Evolutionary conservation across 2,329 filamentous ascomycete species (phyloP).

Genomic region (Penicillium sp.): DNA sequence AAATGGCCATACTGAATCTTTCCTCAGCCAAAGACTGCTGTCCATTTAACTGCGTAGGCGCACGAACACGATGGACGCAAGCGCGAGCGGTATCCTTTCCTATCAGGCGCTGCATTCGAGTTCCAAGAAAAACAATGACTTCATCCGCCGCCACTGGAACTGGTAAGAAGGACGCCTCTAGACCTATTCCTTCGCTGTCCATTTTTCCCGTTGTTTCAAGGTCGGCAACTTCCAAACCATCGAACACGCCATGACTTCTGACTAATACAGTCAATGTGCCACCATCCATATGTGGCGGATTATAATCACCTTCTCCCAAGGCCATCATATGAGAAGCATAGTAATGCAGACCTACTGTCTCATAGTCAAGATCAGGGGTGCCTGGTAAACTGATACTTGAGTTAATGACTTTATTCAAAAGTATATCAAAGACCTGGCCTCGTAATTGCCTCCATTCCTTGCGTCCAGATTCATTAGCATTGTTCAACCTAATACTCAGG

Average conservation of each 20-base stretch:
- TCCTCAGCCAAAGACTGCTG: neutral
- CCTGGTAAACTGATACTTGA: slow-evolving; percentile 5
- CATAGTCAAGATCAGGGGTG: slow-evolving; percentile 6
- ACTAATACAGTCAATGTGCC: slow-evolving; percentile 13
- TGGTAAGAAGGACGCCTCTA: slow-evolving; percentile 9
- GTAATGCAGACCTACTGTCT: slow-evolving; percentile 9
- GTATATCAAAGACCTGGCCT: neutral
- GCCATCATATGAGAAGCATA: slow-evolving; percentile 1
- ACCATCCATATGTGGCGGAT: slow-evolving; percentile 13
- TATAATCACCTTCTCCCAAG: neutral
- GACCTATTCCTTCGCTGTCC: slow-evolving; percentile 8
- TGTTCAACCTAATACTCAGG: too few species aligned
- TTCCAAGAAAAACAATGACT: slow-evolving; percentile 11
- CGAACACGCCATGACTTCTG: neutral
- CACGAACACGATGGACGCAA: slow-evolving; percentile 13
- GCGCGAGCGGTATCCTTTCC: slow-evolving; percentile 5
- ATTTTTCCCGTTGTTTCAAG: slow-evolving; percentile 7
- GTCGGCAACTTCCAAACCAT: slow-evolving; percentile 16
- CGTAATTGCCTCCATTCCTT: slow-evolving; percentile 11
- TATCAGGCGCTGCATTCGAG: slow-evolving; percentile 13
- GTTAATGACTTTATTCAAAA: slow-evolving; percentile 4
- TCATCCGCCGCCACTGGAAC: slow-evolving; percentile 7
- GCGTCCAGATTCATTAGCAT: too few species aligned
- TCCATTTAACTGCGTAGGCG: too few species aligned
- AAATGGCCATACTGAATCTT: neutral